These are phyloP conservation scores for Kwoniella dejecticola DNA, from an alignment of 768 basidiomycete genomes.

Conservation along the genomic window DNA sequence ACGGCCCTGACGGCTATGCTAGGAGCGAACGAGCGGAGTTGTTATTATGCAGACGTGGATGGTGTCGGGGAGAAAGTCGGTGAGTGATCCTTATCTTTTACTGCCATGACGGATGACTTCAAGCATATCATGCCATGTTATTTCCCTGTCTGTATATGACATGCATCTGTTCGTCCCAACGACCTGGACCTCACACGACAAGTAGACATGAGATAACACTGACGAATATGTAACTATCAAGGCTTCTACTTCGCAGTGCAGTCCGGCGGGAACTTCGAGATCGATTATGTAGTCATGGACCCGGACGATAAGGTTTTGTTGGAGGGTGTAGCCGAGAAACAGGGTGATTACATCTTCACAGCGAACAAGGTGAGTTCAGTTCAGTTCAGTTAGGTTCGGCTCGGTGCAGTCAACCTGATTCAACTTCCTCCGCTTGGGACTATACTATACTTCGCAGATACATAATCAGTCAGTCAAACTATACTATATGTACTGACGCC, in stretches of 20 bases:
- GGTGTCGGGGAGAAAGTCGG: conserved; percentile 67
- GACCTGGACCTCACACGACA: too few relatives aligned
- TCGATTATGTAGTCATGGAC: conserved; percentile 90
- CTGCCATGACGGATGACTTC: neutral
- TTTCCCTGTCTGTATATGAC: neutral
- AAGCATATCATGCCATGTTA: neutral
- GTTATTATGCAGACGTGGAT: conserved; percentile 96
- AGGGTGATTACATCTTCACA: conserved; percentile 96
- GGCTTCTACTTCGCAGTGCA: conserved; percentile 99
- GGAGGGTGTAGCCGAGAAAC: conserved; percentile 83
- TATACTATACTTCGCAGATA: neutral
- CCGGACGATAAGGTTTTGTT: conserved; percentile 84
- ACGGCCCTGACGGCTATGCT: conserved; percentile 55
- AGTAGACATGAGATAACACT: too few relatives aligned
- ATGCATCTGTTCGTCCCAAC: too few relatives aligned
- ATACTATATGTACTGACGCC: neutral
- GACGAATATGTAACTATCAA: too few relatives aligned
- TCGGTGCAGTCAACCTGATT: neutral
- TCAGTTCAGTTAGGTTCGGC: neutral
- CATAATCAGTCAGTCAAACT: too few relatives aligned
- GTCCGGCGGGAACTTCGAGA: conserved; percentile 95
- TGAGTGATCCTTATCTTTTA: conserved; percentile 62
- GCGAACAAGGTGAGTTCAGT: conserved; percentile 67
- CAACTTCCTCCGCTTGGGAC: neutral
- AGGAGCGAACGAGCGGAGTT: conserved; percentile 59